Evolutionary conservation across 2,329 filamentous ascomycete genomes (phyloP).

Genomic region (Aureobasidium sp.): DNA sequence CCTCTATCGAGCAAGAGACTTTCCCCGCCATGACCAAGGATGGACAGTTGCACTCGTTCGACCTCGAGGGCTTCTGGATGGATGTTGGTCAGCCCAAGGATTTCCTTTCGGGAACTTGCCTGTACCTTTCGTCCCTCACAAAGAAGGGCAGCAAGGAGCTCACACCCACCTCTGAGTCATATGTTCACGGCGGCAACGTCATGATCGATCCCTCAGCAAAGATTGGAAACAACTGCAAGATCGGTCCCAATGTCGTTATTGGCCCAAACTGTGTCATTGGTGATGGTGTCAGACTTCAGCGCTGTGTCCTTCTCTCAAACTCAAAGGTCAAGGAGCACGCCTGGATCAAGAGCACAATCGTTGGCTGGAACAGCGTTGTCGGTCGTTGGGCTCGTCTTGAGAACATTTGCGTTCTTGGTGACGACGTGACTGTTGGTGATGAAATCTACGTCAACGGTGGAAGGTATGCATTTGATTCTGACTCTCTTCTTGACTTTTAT

Average conservation of each 20-base stretch:
- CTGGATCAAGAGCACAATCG: constrained; percentile 97
- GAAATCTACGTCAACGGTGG: constrained; percentile 98
- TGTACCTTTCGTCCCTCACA: constrained; percentile 87
- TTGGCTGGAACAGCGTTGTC: constrained; percentile 95
- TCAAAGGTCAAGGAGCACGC: constrained; percentile 98
- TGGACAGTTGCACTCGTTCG: constrained; percentile 88
- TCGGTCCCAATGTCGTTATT: constrained; percentile 94
- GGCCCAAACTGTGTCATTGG: constrained; percentile 87
- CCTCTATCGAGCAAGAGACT: constrained; percentile 96
- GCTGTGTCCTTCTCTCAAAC: constrained; percentile 80
- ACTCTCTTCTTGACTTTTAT: neutral
- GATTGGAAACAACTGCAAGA: constrained; percentile 97
- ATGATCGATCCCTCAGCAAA: constrained; percentile 89
- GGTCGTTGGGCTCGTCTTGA: constrained; percentile 94
- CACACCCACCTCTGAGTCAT: constrained; percentile 64
- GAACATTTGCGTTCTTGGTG: constrained; percentile 95
- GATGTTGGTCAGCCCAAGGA: constrained; percentile 98
- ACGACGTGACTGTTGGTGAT: constrained; percentile 95
- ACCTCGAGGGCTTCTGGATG: constrained; percentile 99
- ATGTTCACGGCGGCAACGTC: constrained; percentile 88
- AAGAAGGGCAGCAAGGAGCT: constrained; percentile 87
- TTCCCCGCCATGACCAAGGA: constrained; percentile 92
- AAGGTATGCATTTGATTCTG: constrained; percentile 8
- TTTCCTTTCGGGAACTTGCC: constrained; percentile 90
- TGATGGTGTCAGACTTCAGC: constrained; percentile 88